Evolutionary conservation across 805 yeast species (phyloP), one percentile per base, ranked within the genome.

Genomic region (Metschnikowia dekortorum): DNA sequence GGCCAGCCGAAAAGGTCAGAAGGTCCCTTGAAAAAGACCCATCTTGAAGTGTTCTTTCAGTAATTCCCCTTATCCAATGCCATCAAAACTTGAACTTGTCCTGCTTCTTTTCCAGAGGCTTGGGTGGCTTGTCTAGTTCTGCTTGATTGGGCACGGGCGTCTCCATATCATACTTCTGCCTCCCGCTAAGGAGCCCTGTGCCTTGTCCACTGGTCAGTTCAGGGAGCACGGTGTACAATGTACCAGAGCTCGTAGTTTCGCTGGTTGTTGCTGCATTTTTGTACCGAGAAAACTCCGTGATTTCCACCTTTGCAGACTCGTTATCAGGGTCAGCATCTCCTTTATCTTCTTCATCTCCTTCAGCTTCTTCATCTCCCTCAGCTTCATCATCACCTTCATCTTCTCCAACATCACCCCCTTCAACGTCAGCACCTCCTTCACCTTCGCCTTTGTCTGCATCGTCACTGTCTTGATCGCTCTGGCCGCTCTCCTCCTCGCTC

Each of bases 311-410:
- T n/a, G 36, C 51, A 1, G 60, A 57, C 36, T 44, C 42, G 10
- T 56, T 52, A 1, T 53, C 58, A 14, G 35, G 14, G 28, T 28
- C 44, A 6, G 8, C 8, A 10, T 26, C 9, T 60, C 61, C 14
- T 6, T 16, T 28, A 10, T 36, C 39, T 36, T 6, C 14, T 6
- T 36, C 13, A 10, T 36, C 39, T 10, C 62, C 65, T 4, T 65
- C 67, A 1, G n/a, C 42, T 9, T 75, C 81, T 10, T n/a, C n/a
- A 1, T 73, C 84, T 13, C 79, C 85, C 1, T 77, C 84, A 4
- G 79, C 13, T 1, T 73, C 84, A 13, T 79, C 85, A 1, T 77
- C 84, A 3, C 80, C 84, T 2, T 78, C 84, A 13, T 32, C 34
- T 11, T 32, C 2, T 16, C 18, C 18, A 16, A 16, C 18, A 16